Base-by-base conservation (phyloP, 331 rosid species). In the Telfairia occidentalis region DNA sequence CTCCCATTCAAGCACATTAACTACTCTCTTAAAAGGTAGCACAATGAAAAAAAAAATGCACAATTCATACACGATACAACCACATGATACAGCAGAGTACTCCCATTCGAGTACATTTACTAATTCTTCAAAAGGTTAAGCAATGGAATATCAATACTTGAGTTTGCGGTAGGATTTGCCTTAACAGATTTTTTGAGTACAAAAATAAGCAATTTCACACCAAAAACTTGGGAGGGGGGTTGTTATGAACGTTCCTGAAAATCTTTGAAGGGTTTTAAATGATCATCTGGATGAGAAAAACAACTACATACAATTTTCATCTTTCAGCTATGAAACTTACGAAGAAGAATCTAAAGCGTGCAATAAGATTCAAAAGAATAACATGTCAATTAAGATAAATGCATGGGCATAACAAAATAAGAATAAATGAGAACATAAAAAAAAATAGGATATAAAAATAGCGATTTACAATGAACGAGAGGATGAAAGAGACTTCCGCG, bases 401-500 rank as follows among this genome's bases (percentile, higher is more conserved):
- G 29, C 19, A 16, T 29, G n/a, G 76, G 76, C 76, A 48, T 71
- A 5, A 52, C 29, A 23, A 42, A 1, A 46, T n/a, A 30, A 34
- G 16, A 46, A 52, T 11, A 73, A 72, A 28, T 7, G 50, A 58
- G 32, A 72, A 32, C 38, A 42, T 26, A 1, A 29, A 37, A 13
- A 13, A 32, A 43, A 12, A 37, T 5, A 35, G 7, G 74, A 65
- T 6, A 57, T 64, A 16, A 11, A 30, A 77, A 32, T 24, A 67
- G 73, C 42, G 57, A 71, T 78, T 23, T 83, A 95, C 97, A 77
- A 10, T 8, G 84, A 38, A 76, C 95, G 95, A 13, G 84, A 45
- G 11, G 83, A 52, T 2, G 85, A 77, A 49, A 83, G 10, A 7
- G 97, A 83, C 82, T 83, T 95, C 42, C 94, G 85, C 18, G 79